Percentiles rank a stretch among this genome's conserved stretches.
Evolutionary conservation across 257 asterid genomes (phyloP).

Genomic region (Penstemon davidsonii): DNA sequence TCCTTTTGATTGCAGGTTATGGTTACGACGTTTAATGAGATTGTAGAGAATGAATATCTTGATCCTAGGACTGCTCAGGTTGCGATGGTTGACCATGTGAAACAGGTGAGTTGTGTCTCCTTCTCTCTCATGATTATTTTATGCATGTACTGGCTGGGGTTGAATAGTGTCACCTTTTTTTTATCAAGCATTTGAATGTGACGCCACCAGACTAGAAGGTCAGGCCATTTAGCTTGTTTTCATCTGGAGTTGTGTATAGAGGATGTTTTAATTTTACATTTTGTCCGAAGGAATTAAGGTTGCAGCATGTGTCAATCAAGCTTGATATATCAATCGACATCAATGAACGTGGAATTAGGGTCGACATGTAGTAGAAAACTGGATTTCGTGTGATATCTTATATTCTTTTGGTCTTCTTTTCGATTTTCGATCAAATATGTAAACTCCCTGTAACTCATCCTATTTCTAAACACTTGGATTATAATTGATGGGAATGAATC

Average conservation of each 20-base stretch:
- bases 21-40: slow-evolving; percentile 70
- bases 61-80: slow-evolving; percentile 96
- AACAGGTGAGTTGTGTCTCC: slow-evolving; percentile 55
- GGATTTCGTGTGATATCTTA: not conserved
- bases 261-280: not conserved
- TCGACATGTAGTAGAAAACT: not conserved
- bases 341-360: not conserved
- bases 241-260: slow-evolving; percentile 15
- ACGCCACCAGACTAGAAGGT: slow-evolving; percentile 10
- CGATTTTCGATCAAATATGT: no score
- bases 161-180: slow-evolving; percentile 8
- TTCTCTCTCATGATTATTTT: slow-evolving; percentile 5
- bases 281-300: not conserved
- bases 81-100: slow-evolving; percentile 85
- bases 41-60: slow-evolving; percentile 72
- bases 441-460: no score
- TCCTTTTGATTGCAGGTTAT: slow-evolving; percentile 56
- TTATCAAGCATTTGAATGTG: slow-evolving; percentile 21
- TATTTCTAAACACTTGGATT: no score
- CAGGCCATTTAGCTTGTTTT: not conserved
- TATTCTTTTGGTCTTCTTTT: no score
- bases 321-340: no score
- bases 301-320: not conserved
- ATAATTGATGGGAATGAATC: no score
- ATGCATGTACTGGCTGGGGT: not conserved